These are phyloP conservation scores for Suhomyces vadensis DNA, from an alignment of 805 yeast genomes.

Conservation along the genomic window DNA sequence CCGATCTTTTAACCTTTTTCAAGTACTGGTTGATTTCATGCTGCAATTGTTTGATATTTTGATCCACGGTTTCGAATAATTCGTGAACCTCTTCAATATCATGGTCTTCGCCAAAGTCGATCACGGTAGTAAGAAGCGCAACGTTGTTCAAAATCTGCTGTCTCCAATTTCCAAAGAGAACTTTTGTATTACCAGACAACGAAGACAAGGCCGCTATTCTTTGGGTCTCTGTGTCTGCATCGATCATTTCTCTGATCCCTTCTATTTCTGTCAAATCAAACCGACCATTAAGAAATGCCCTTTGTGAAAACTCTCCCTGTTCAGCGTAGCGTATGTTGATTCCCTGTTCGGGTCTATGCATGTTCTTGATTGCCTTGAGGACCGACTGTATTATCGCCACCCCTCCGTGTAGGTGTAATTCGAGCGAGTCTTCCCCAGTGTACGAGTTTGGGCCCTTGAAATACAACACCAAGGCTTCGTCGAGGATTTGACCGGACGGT, in stretches of 20 bases:
- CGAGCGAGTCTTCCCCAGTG: constrained; percentile 91
- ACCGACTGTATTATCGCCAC: constrained; percentile 77
- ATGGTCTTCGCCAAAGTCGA: constrained; percentile 94
- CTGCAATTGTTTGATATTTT: constrained; percentile 42
- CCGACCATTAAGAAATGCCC: constrained; percentile 83
- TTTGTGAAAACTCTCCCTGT: constrained; percentile 86
- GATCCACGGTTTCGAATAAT: constrained; percentile 52
- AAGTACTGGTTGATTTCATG: constrained; percentile 48
- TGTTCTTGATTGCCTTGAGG: constrained; percentile 54
- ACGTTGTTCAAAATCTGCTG: constrained; percentile 58
- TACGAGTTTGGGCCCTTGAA: constrained; percentile 77
- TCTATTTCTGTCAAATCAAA: constrained; percentile 88
- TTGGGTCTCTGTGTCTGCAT: constrained; percentile 92
- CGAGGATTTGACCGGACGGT: constrained; percentile 53
- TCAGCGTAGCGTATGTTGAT: constrained; percentile 73
- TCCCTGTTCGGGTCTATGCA: constrained; percentile 48
- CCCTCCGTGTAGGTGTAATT: constrained; percentile 94
- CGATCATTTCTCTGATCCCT: constrained; percentile 83
- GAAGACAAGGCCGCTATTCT: constrained; percentile 72
- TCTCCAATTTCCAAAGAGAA: constrained; percentile 66
- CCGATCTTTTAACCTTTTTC: constrained; percentile 53
- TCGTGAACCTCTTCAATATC: constrained; percentile 66
- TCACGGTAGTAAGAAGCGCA: constrained; percentile 80
- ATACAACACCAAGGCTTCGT: constrained; percentile 70
- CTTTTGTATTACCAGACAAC: constrained; percentile 66